A percentile compares a stretch with the other conserved stretches of the same genome.
Evolutionary conservation across 2,329 filamentous ascomycete species (phyloP).

Genomic region (Aspergillus sp.): DNA sequence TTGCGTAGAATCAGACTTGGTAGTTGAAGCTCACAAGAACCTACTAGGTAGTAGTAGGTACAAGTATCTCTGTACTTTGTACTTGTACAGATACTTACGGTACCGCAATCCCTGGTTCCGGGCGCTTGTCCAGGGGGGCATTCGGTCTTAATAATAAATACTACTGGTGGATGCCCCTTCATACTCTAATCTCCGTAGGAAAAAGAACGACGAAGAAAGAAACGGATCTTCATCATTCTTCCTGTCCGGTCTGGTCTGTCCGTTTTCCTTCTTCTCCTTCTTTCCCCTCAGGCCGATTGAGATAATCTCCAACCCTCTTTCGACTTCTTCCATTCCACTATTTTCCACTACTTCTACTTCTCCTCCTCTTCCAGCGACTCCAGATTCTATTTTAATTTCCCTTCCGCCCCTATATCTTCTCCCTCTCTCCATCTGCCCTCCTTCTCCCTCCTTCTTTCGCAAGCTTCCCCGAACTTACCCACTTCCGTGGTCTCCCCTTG

Average conservation of each 20-base stretch:
- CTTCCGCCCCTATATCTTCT: constrained; percentile 10
- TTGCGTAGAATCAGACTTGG: too few species aligned
- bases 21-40: too few species aligned
- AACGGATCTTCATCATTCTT: constrained; percentile 5
- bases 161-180: neutral
- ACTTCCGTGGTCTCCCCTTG: constrained; percentile 9
- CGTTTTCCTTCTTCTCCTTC: constrained; percentile 5
- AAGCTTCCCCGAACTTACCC: constrained; percentile 6
- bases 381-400: constrained; percentile 6
- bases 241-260: constrained; percentile 1
- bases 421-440: constrained; percentile 9
- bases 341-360: neutral
- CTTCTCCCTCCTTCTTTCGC: constrained; percentile 10
- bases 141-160: too few species aligned
- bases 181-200: neutral
- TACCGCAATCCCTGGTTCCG: constrained; percentile 12
- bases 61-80: too few species aligned
- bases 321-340: constrained; percentile 5
- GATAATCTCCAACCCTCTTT: constrained; percentile 8
- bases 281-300: constrained; percentile 3
- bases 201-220: constrained; percentile 1
- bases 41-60: too few species aligned
- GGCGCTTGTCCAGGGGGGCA: constrained; percentile 19
- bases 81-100: neutral
- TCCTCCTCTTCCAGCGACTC: constrained; percentile 4